Conservation (phyloP, 2,329 filamentous ascomycete genomes). For the Ustulina deusta region DNA sequence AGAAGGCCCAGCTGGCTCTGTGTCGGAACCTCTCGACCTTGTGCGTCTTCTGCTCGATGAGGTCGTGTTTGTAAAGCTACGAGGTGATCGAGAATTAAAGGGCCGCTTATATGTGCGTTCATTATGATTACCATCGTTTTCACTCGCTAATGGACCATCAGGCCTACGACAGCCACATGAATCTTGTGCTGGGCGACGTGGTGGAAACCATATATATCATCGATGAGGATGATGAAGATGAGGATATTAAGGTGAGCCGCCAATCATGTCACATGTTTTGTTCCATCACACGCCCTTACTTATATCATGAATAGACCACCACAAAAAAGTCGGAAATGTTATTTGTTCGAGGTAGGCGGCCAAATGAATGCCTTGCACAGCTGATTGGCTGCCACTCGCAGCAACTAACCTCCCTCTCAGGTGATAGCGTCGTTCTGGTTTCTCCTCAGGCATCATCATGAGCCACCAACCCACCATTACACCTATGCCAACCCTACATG, state of each 20-base stretch:
- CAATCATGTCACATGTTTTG: not conserved
- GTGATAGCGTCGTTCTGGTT: conserved; percentile 40
- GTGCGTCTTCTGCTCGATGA: conserved; percentile 95
- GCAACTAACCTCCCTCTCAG: conserved; percentile 29
- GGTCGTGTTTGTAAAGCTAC: conserved; percentile 95
- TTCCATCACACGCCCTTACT: conserved; percentile 17
- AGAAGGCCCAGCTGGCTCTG: conserved; percentile 78
- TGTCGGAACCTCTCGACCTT: conserved; percentile 93
- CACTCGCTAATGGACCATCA: conserved; percentile 54
- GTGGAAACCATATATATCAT: conserved; percentile 97
- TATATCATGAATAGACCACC: conserved; percentile 71
- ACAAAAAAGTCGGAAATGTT: conserved; percentile 99
- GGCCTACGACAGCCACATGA: conserved; percentile 99
- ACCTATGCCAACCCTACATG: not conserved
- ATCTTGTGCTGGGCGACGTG: conserved; percentile 93
- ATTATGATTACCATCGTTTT: not conserved
- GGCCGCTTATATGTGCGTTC: conserved; percentile 87
- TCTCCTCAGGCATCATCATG: conserved; percentile 39
- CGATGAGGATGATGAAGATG: conserved; percentile 86
- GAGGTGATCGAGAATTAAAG: conserved; percentile 94
- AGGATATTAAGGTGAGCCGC: conserved; percentile 75
- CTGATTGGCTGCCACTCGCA: not conserved
- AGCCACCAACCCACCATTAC: conserved; percentile 8
- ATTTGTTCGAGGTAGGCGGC: conserved; percentile 87
- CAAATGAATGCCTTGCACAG: not conserved